Evolutionary conservation across 352 stramenopile species (phyloP).

Genomic region (Discostella stelligera): DNA sequence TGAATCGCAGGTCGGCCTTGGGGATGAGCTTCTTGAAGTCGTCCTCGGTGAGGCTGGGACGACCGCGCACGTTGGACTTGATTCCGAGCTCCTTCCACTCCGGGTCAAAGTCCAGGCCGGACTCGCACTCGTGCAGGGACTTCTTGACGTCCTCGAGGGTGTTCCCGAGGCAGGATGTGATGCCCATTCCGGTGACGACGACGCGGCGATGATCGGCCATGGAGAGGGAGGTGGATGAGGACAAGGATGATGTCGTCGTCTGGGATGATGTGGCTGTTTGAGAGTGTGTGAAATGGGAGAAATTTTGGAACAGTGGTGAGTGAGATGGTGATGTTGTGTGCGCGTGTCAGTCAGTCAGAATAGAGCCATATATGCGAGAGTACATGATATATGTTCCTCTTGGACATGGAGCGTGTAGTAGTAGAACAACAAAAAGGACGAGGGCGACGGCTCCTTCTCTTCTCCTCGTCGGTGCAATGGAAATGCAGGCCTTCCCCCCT

Average conservation of each 20-base stretch:
- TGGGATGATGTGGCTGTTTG: slow-evolving; percentile 19
- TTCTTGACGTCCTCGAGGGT: slow-evolving; percentile 82
- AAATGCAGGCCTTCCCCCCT: not conserved
- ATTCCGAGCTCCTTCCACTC: slow-evolving; percentile 84
- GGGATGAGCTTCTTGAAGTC: slow-evolving; percentile 83
- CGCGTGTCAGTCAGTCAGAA: not conserved
- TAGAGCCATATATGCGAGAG: not conserved
- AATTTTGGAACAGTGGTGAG: not conserved
- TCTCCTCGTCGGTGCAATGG: not conserved
- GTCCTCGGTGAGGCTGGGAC: slow-evolving; percentile 64
- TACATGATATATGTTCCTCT: no score
- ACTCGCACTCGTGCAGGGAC: slow-evolving; percentile 71
- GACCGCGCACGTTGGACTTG: slow-evolving; percentile 79
- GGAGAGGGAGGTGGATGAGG: slow-evolving; percentile 42
- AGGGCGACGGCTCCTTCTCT: not conserved
- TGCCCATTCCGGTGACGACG: slow-evolving; percentile 84
- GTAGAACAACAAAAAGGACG: not conserved
- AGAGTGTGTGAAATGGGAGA: not conserved
- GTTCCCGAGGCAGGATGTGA: slow-evolving; percentile 84
- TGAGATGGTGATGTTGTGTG: no score
- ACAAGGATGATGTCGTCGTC: slow-evolving; percentile 3
- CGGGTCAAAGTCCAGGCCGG: slow-evolving; percentile 71
- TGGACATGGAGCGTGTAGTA: no score
- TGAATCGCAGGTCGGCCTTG: slow-evolving; percentile 79
- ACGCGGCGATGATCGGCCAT: slow-evolving; percentile 63